Percentiles rank a stretch among this genome's conserved stretches.
Evolutionary conservation across 2,329 filamentous ascomycete genomes (phyloP).

Genomic region (Chalaropsis ovoidea): DNA sequence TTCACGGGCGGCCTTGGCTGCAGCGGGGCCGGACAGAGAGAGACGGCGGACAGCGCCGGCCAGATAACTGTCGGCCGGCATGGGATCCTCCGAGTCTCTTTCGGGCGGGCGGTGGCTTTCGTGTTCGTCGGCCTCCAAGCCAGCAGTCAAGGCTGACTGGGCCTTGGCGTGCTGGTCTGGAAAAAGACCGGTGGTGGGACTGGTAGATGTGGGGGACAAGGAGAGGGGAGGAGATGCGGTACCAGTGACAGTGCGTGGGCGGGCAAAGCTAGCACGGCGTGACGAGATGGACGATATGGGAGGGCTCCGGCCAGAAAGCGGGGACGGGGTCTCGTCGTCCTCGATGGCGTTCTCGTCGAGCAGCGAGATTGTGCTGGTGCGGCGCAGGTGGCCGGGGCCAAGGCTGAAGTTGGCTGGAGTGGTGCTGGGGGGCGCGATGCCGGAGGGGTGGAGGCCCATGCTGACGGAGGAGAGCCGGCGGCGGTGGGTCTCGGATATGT

Average conservation of each 20-base stretch:
- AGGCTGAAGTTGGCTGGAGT: constrained; percentile 34
- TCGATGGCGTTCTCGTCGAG: constrained; percentile 65
- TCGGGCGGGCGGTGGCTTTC: not conserved
- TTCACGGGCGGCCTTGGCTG: constrained; percentile 13
- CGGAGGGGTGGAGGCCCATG: constrained; percentile 12
- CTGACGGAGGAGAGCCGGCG: constrained; percentile 44
- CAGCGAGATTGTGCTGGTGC: constrained; percentile 57
- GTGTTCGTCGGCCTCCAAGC: constrained; percentile 1
- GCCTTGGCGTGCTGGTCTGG: not conserved
- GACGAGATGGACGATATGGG: constrained; percentile 18
- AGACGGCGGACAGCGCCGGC: constrained; percentile 23
- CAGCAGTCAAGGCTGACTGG: constrained; percentile 21
- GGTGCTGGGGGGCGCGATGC: constrained; percentile 35
- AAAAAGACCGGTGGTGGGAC: not conserved
- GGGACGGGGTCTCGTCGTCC: constrained; percentile 49
- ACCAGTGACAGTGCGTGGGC: constrained; percentile 21
- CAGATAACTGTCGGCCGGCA: constrained; percentile 17
- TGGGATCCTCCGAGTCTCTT: constrained; percentile 2
- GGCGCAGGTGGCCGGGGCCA: constrained; percentile 39
- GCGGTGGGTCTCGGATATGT: constrained; percentile 47
- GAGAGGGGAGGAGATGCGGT: constrained; percentile 20
- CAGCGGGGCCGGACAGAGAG: constrained; percentile 19
- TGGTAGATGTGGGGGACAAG: not conserved
- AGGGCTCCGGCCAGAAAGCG: constrained; percentile 19
- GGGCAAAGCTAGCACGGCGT: constrained; percentile 23